phyloP scores from a whole-genome alignment of 768 basidiomycete species.

The Podaxis carcinomalis region DNA sequence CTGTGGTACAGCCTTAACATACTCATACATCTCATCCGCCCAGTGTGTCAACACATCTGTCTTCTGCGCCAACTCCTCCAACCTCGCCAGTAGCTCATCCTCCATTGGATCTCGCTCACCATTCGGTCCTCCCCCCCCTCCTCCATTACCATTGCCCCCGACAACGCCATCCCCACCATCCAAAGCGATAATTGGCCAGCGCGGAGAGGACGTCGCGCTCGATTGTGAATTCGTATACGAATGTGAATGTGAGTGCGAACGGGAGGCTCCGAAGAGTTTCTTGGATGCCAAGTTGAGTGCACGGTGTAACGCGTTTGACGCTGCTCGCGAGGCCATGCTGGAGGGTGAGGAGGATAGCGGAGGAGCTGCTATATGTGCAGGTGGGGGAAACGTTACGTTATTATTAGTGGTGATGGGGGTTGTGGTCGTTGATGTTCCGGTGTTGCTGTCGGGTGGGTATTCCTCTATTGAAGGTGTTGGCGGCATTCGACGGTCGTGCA shows the following conservation, averaged over 20 bases:
- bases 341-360: slow-evolving; percentile 67
- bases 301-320: slow-evolving; percentile 71
- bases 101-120: slow-evolving; percentile 65
- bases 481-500: slow-evolving; percentile 52
- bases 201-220: slow-evolving; percentile 49
- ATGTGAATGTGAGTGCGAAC: slow-evolving; percentile 30
- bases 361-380: slow-evolving; percentile 48
- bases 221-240: slow-evolving; percentile 1
- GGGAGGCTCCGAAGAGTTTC: slow-evolving; percentile 65
- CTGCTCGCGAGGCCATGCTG: slow-evolving; percentile 53
- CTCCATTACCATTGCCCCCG: not conserved
- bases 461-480: slow-evolving; percentile 48
- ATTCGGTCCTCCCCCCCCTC: slow-evolving; percentile 17
- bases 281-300: slow-evolving; percentile 79
- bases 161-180: slow-evolving; percentile 22
- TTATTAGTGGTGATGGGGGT: slow-evolving; percentile 21
- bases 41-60: slow-evolving; percentile 90
- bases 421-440: slow-evolving; percentile 14
- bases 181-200: slow-evolving; percentile 49
- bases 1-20: slow-evolving; percentile 79
- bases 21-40: slow-evolving; percentile 93
- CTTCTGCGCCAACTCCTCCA: slow-evolving; percentile 95
- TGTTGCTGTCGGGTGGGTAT: slow-evolving; percentile 26
- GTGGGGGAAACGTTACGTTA: slow-evolving; percentile 70
- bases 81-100: slow-evolving; percentile 68